Evolutionary conservation across 768 basidiomycete species (phyloP), one percentile per base, ranked within the genome.

Genomic region (Suillus decipiens): DNA sequence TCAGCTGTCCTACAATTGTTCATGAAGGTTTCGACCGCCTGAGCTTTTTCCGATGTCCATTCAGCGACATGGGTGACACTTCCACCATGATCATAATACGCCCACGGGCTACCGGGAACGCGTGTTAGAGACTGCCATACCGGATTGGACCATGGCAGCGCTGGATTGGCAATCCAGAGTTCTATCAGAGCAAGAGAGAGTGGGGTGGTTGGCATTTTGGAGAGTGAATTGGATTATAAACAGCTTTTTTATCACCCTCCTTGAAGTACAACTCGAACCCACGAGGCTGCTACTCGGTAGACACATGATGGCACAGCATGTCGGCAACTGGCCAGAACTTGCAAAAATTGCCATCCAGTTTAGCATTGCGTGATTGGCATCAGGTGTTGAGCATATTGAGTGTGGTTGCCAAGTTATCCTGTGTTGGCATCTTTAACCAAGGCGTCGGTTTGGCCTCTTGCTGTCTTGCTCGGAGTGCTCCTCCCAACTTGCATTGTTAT

Each of bases 61-160:
- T 48, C 47, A 28, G 47, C 6, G 14, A 48, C 47, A 28, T 8
- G 24, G 14, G 24, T 48, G 8, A 28, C 22, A 48, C 47, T 14
- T 24, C 47, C 8, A 15, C 24, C 14, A 28, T 8, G 47, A 7
- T 24, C 47, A 14, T 48, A 28, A 14, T 48, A 28, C 14, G 47
- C 47, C 47, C 47, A 48, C 7, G 47, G 47, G 47, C 15, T 24
- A 6, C 47, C 47, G 28, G 22, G 7, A 28, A 48, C 7, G 14
- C 15, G 47, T 28, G 47, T 48, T 48, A 48, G 24, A 48, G 47
- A 48, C 47, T 48, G 47, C 47, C 47, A 48, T 48, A 48, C 47
- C 7, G 47, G 24, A 28, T 48, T 48, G 24, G 24, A 48, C 47
- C 47, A 48, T 15, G 47, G 47, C 24, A 48, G 24, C 14, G 47